Evolutionary conservation across 23 red algal species (phyloP).

Genomic region (Chondrus crispus): DNA sequence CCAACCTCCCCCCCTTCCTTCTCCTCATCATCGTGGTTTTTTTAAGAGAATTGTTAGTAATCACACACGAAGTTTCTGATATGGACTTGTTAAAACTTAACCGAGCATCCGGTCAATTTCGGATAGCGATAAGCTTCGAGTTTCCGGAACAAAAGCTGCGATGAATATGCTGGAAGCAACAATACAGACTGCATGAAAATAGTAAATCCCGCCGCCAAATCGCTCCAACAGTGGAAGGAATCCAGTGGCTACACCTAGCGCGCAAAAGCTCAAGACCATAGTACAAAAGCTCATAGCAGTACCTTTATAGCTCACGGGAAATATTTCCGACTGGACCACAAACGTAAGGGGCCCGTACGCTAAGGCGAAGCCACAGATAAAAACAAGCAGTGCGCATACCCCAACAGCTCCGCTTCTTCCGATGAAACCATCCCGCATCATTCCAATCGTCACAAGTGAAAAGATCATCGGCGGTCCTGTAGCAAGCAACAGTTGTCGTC

Average conservation of each 20-base stretch:
- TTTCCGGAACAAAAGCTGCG: slow-evolving; percentile 36
- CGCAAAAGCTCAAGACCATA: slow-evolving; percentile 6
- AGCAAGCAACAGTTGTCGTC: slow-evolving; percentile 34
- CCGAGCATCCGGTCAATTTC: too few relatives aligned
- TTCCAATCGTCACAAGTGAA: slow-evolving; percentile 24
- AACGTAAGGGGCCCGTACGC: slow-evolving; percentile 68
- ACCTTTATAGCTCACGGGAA: slow-evolving; percentile 40
- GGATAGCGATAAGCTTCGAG: slow-evolving; percentile 20
- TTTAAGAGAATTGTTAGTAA: too few relatives aligned
- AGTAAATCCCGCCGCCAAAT: slow-evolving; percentile 38
- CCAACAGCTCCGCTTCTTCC: not conserved
- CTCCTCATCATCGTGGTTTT: too few relatives aligned
- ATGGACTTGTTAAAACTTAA: too few relatives aligned
- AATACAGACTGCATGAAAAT: slow-evolving; percentile 20
- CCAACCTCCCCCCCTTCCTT: too few relatives aligned
- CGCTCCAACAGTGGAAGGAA: slow-evolving; percentile 27
- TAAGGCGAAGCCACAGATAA: slow-evolving; percentile 57
- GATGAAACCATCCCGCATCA: slow-evolving; percentile 23
- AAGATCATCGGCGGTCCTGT: slow-evolving; percentile 37
- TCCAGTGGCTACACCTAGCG: not conserved
- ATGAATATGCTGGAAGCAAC: slow-evolving; percentile 36
- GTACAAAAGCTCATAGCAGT: slow-evolving; percentile 58
- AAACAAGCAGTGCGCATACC: slow-evolving; percentile 34
- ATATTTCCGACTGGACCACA: slow-evolving; percentile 62
- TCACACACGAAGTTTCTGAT: too few relatives aligned